Percentiles rank a stretch among this genome's conserved stretches.
Conservation (phyloP, 2,329 filamentous ascomycete genomes). For the Eurotiales sp. region DNA sequence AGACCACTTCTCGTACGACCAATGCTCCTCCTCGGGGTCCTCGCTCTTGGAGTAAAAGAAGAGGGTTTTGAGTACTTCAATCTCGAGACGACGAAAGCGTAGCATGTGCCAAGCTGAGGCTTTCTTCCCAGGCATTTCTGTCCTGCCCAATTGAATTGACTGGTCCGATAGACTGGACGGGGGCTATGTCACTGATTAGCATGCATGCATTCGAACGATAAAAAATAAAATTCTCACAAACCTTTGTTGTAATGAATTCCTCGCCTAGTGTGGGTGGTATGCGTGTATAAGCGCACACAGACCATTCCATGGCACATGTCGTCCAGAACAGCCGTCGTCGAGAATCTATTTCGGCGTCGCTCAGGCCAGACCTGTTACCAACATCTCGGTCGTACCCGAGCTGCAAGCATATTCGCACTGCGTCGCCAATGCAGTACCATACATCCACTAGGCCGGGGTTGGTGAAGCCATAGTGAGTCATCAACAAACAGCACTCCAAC, state of each 20-base stretch:
- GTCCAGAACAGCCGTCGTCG: slow-evolving; percentile 4
- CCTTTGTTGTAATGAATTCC: background rate
- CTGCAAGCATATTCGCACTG: slow-evolving; percentile 2
- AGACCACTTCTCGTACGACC: no score
- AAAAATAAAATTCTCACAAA: no score
- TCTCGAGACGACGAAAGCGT: slow-evolving; percentile 15
- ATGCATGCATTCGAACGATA: no score
- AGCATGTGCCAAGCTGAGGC: slow-evolving; percentile 17
- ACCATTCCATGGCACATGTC: slow-evolving; percentile 4
- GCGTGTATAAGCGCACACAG: background rate
- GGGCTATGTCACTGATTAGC: no score
- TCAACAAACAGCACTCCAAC: no score
- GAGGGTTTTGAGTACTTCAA: no score
- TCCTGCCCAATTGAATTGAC: no score
- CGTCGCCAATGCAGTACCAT: slow-evolving; percentile 10
- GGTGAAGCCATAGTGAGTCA: slow-evolving; percentile 9
- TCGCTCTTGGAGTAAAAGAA: no score
- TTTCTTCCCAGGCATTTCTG: no score
- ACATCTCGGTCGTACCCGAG: background rate
- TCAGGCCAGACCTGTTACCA: background rate
- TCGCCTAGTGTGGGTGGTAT: slow-evolving; percentile 1
- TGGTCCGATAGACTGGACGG: no score
- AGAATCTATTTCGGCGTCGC: background rate
- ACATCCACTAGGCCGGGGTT: slow-evolving; percentile 1
- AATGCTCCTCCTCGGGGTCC: no score